These are phyloP conservation scores for Fusarium nurragi DNA, from an alignment of 2,329 filamentous ascomycete species.

Conservation along the genomic window DNA sequence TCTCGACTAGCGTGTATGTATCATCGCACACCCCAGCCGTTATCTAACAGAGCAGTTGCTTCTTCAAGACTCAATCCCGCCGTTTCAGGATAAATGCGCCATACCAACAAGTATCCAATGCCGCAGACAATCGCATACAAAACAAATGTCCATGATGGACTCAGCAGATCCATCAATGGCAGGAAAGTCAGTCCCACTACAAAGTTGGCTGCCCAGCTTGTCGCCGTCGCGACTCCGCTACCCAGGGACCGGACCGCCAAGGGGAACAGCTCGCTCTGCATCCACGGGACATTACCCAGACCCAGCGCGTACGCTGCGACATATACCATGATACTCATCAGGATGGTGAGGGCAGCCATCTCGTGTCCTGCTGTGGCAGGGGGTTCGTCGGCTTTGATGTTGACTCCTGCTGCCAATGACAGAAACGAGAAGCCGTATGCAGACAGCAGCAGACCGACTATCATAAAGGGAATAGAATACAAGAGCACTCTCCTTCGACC, in stretches of 20 bases:
- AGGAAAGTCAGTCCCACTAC: slow-evolving; percentile 86
- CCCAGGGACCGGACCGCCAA: slow-evolving; percentile 77
- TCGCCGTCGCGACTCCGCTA: slow-evolving; percentile 78
- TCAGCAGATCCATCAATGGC: slow-evolving; percentile 82
- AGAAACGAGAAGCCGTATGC: slow-evolving; percentile 77
- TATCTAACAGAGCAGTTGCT: slow-evolving; percentile 73
- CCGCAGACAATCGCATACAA: slow-evolving; percentile 79
- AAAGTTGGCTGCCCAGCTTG: slow-evolving; percentile 90
- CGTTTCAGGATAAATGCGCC: slow-evolving; percentile 86
- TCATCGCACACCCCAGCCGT: slow-evolving; percentile 76
- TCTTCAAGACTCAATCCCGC: slow-evolving; percentile 84
- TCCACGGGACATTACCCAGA: slow-evolving; percentile 93
- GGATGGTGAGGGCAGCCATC: slow-evolving; percentile 65
- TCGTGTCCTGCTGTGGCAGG: slow-evolving; percentile 32
- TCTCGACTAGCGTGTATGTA: slow-evolving; percentile 2
- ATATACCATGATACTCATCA: slow-evolving; percentile 81
- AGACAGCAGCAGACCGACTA: slow-evolving; percentile 74
- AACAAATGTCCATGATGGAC: slow-evolving; percentile 79
- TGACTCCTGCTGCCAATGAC: slow-evolving; percentile 51
- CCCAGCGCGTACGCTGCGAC: slow-evolving; percentile 88
- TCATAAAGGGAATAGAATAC: slow-evolving; percentile 86
- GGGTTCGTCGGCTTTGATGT: slow-evolving; percentile 28
- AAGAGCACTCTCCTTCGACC: slow-evolving; percentile 84
- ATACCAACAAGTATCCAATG: slow-evolving; percentile 73
- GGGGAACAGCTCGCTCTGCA: slow-evolving; percentile 92